Evolutionary conservation across 768 basidiomycete species (phyloP).

Genomic region (Lactarius quietus): DNA sequence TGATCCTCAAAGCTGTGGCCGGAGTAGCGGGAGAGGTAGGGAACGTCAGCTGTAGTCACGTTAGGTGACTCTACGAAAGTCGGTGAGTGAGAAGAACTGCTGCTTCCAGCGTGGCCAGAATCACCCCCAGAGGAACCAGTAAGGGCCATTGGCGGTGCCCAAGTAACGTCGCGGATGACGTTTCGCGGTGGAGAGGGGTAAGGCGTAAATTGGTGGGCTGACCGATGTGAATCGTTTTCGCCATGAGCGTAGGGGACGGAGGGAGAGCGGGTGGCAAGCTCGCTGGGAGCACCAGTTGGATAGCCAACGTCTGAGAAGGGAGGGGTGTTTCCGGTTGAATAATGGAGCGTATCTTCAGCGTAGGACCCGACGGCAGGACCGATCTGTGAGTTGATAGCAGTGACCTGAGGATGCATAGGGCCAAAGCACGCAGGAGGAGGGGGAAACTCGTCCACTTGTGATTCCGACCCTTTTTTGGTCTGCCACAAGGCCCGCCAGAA

Average conservation of each 20-base stretch:
- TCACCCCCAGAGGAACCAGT: conserved; percentile 40
- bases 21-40: conserved; percentile 44
- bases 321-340: conserved; percentile 45
- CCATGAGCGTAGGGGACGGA: conserved; percentile 38
- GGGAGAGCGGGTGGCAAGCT: conserved; percentile 48
- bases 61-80: conserved; percentile 54
- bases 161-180: conserved; percentile 31
- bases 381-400: conserved; percentile 30
- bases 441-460: conserved; percentile 26
- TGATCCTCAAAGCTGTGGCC: conserved; percentile 47
- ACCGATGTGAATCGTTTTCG: conserved; percentile 42
- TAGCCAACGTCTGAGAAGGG: conserved; percentile 46
- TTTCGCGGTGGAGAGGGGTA: conserved; percentile 27
- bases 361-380: conserved; percentile 34
- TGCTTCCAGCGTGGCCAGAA: conserved; percentile 39
- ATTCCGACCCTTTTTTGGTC: conserved; percentile 45
- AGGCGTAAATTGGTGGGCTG: conserved; percentile 53
- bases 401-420: conserved; percentile 27
- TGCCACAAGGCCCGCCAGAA: conserved; percentile 70
- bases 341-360: conserved; percentile 46
- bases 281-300: conserved; percentile 36
- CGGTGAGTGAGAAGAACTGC: conserved; percentile 50
- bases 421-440: conserved; percentile 26
- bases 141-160: conserved; percentile 30
- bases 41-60: conserved; percentile 46